Conservation (phyloP, 306 rosid species). For the Arachis stenosperma region DNA sequence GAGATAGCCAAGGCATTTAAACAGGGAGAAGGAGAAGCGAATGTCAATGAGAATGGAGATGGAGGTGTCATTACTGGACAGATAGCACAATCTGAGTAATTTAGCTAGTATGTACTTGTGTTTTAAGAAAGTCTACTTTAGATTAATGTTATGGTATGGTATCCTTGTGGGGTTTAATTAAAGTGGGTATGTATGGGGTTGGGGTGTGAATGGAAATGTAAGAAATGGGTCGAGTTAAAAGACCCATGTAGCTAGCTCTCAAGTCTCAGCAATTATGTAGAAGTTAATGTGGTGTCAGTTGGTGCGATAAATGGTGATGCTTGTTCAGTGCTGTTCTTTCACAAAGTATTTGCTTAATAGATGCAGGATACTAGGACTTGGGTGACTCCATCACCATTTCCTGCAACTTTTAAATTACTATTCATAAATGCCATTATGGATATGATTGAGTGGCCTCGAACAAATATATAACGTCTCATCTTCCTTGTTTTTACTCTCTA, state of each 20-base stretch:
- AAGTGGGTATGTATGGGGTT: background rate
- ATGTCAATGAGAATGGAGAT: conserved; percentile 40
- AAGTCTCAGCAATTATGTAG: background rate
- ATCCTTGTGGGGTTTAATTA: background rate
- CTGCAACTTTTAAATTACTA: background rate
- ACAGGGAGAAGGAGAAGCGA: conserved; percentile 47
- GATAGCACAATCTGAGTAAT: conserved; percentile 47
- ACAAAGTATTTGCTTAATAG: background rate
- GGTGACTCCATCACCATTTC: background rate
- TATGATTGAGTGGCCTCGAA: too few species aligned
- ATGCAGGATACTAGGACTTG: background rate
- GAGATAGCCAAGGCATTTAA: conserved; percentile 60
- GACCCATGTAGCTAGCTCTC: conserved; percentile 13
- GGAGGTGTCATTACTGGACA: conserved; percentile 13
- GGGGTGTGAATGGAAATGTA: conserved; percentile 25
- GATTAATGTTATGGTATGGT: background rate
- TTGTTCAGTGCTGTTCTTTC: conserved; percentile 12
- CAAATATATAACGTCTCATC: too few species aligned
- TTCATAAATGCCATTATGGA: background rate
- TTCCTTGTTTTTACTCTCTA: too few species aligned
- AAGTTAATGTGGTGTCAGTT: conserved; percentile 24
- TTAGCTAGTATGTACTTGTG: background rate
- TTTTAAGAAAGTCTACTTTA: background rate
- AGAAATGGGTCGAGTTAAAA: conserved; percentile 28
- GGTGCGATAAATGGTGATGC: conserved; percentile 16